These are phyloP conservation scores for Pyrenophora teres DNA, from an alignment of 2,329 filamentous ascomycete genomes.

Conservation along the genomic window DNA sequence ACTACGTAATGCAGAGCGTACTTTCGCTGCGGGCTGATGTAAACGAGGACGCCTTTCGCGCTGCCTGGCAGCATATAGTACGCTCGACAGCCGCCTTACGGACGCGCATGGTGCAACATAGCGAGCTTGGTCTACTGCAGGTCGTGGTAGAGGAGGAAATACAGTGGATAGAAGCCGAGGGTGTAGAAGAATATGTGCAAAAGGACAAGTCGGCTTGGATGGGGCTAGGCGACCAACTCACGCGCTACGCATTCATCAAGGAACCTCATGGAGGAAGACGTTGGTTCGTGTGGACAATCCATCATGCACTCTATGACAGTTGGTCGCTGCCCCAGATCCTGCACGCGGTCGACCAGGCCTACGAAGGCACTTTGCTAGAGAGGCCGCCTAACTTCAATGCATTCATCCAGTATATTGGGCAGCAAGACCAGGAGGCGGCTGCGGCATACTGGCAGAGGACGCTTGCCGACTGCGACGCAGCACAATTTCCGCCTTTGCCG, in stretches of 20 bases:
- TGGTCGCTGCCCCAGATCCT: slow-evolving; percentile 7
- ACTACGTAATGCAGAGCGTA: slow-evolving; percentile 30
- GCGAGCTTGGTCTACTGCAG: neutral
- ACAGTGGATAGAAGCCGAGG: slow-evolving; percentile 5
- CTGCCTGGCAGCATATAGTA: slow-evolving; percentile 5
- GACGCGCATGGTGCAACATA: slow-evolving; percentile 6
- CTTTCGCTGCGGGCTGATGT: slow-evolving; percentile 29
- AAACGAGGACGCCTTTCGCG: neutral
- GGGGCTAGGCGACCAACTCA: slow-evolving; percentile 11
- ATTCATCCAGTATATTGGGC: slow-evolving; percentile 24
- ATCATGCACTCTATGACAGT: slow-evolving; percentile 48
- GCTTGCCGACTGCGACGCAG: neutral
- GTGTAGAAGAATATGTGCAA: too few relatives aligned
- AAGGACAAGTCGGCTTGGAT: slow-evolving; percentile 1
- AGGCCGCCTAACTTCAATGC: slow-evolving; percentile 6
- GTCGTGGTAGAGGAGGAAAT: slow-evolving; percentile 16
- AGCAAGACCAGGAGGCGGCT: neutral
- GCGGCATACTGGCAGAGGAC: neutral
- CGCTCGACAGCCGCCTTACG: neutral
- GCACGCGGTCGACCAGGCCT: slow-evolving; percentile 6
- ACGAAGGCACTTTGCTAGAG: neutral
- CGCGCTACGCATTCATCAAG: slow-evolving; percentile 15
- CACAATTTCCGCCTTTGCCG: slow-evolving; percentile 12
- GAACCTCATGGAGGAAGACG: neutral
- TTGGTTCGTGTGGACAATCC: slow-evolving; percentile 42